These are phyloP conservation scores for Trichoderma cornu-damae DNA, from an alignment of 2,329 filamentous ascomycete genomes.

Conservation along the genomic window DNA sequence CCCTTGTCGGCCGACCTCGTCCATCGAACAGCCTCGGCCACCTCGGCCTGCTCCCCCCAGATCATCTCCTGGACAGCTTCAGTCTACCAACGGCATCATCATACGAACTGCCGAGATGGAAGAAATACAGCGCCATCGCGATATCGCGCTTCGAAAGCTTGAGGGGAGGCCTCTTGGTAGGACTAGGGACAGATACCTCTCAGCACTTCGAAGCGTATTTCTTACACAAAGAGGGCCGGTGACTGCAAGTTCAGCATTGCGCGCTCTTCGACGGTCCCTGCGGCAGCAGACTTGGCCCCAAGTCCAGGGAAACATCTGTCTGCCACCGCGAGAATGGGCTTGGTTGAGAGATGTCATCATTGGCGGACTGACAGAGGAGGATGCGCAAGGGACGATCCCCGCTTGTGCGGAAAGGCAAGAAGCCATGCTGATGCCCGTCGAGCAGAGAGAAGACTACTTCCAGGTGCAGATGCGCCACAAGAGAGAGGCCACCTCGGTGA, in stretches of 20 bases:
- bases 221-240: neutral
- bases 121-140: neutral
- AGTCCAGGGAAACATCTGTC: neutral
- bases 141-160: neutral
- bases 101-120: neutral
- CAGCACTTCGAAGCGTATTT: neutral
- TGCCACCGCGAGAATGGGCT: neutral
- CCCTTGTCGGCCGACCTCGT: neutral
- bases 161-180: neutral
- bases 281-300: neutral
- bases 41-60: neutral
- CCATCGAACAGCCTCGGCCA: neutral
- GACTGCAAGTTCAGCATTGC: no score
- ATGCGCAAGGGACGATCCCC: neutral
- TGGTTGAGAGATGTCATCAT: neutral
- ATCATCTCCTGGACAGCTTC: neutral
- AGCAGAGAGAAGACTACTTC: neutral
- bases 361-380: neutral
- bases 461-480: neutral
- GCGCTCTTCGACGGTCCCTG: neutral
- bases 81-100: neutral
- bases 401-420: neutral
- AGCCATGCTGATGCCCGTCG: neutral
- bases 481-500: slow-evolving; percentile 19
- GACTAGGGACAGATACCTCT: neutral